These are phyloP conservation scores for Pestalotiopsis sp. DNA, from an alignment of 2,329 filamentous ascomycete genomes.

Conservation along the genomic window DNA sequence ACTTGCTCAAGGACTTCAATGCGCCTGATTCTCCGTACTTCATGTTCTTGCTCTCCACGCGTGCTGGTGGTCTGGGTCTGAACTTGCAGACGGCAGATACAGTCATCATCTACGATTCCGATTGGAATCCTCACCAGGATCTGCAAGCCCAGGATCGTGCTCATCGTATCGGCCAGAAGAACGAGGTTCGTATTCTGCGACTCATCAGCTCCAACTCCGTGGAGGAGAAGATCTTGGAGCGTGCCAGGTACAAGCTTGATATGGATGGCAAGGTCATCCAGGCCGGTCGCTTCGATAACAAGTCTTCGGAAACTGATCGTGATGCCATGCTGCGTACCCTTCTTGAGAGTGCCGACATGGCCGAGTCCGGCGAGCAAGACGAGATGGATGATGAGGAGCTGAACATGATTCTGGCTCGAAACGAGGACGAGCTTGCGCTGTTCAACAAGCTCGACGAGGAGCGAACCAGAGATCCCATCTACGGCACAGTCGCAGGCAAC, in stretches of 20 bases:
- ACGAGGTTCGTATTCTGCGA: conserved; percentile 94
- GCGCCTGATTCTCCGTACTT: conserved; percentile 89
- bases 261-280: conserved; percentile 99
- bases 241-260: conserved; percentile 95
- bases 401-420: conserved; percentile 91
- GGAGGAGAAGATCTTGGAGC: conserved; percentile 97
- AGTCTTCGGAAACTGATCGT: conserved; percentile 97
- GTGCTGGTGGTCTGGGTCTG: conserved; percentile 95
- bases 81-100: conserved; percentile 98
- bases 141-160: conserved; percentile 98
- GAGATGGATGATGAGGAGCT: conserved; percentile 99
- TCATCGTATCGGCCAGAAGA: conserved; percentile 99
- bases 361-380: conserved; percentile 75
- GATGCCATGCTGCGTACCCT: conserved; percentile 95
- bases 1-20: conserved; percentile 88
- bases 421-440: conserved; percentile 72
- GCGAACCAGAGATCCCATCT: conserved; percentile 65
- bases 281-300: conserved; percentile 99
- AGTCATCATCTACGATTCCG: conserved; percentile 99
- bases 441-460: conserved; percentile 88
- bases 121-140: conserved; percentile 99
- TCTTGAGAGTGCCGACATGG: conserved; percentile 78
- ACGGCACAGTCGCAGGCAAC: conserved; percentile 67
- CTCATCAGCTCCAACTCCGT: conserved; percentile 96
- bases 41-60: conserved; percentile 97